Evolutionary conservation across 2,329 filamentous ascomycete species (phyloP).

Genomic region (Epichloe elymi): DNA sequence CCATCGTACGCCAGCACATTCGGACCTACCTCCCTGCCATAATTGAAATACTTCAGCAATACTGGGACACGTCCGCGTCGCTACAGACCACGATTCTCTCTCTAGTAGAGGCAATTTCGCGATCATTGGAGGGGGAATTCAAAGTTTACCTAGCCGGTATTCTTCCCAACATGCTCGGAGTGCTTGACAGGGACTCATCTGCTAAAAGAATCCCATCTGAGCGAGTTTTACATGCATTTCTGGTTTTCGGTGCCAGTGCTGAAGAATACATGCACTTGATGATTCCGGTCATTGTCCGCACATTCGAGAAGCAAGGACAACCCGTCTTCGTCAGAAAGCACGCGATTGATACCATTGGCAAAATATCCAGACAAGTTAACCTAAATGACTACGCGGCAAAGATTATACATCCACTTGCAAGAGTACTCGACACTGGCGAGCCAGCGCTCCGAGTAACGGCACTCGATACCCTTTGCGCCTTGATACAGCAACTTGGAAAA

Average conservation of each 20-base stretch:
- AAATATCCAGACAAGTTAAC: constrained; percentile 90
- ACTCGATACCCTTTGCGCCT: constrained; percentile 82
- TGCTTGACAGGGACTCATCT: constrained; percentile 74
- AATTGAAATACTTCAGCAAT: constrained; percentile 74
- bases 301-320: constrained; percentile 82
- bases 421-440: constrained; percentile 65
- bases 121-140: constrained; percentile 96
- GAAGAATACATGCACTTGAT: constrained; percentile 99
- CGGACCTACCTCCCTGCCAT: constrained; percentile 76
- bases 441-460: constrained; percentile 64
- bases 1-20: constrained; percentile 93
- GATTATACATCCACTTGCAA: constrained; percentile 85
- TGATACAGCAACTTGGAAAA: constrained; percentile 90
- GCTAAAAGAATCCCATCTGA: constrained; percentile 71
- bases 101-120: constrained; percentile 84
- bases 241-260: constrained; percentile 88
- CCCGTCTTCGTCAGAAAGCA: constrained; percentile 68
- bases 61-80: constrained; percentile 70
- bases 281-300: constrained; percentile 83
- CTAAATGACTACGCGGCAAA: constrained; percentile 93
- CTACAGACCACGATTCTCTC: constrained; percentile 85
- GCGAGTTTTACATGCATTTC: constrained; percentile 82
- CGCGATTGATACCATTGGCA: constrained; percentile 89
- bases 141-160: constrained; percentile 87
- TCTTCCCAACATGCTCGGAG: constrained; percentile 84